phyloP scores from a whole-genome alignment of 805 yeast genomes.

The Monosporozyma unispora region DNA sequence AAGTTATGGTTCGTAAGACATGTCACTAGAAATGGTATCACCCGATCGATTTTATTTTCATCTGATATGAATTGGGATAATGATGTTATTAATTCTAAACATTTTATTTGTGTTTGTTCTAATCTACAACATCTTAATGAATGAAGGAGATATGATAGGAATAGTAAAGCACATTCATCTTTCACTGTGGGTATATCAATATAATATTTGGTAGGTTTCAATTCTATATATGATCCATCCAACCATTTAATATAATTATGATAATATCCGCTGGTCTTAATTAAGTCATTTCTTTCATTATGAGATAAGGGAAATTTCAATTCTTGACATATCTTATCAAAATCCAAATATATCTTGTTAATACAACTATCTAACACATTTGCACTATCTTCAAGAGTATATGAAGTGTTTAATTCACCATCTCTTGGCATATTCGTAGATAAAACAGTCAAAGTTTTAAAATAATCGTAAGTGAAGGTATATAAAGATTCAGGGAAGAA shows the following conservation, averaged over 20 bases:
- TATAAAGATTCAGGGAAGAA: conserved; percentile 66
- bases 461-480: conserved; percentile 59
- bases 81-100: conserved; percentile 67
- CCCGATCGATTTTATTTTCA: conserved; percentile 76
- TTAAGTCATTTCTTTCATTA: background rate
- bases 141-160: conserved; percentile 22
- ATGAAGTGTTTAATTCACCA: conserved; percentile 11
- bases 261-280: background rate
- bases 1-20: conserved; percentile 57
- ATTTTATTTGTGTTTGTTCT: conserved; percentile 32
- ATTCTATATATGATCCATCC: background rate
- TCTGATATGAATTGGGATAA: conserved; percentile 71
- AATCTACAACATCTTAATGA: conserved; percentile 18
- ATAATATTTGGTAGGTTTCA: background rate
- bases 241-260: background rate
- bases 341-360: conserved; percentile 49
- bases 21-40: conserved; percentile 70
- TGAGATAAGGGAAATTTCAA: conserved; percentile 11
- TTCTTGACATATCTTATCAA: conserved; percentile 34
- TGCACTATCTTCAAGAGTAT: conserved; percentile 13
- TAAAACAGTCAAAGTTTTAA: conserved; percentile 34
- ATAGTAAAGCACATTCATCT: conserved; percentile 23
- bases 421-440: conserved; percentile 17
- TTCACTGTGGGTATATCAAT: conserved; percentile 7
- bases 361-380: conserved; percentile 30